Evolutionary conservation across 257 asterid genomes (phyloP), one percentile per base, ranked within the genome.

Genomic region (Nicotiana tomentosiformis): DNA sequence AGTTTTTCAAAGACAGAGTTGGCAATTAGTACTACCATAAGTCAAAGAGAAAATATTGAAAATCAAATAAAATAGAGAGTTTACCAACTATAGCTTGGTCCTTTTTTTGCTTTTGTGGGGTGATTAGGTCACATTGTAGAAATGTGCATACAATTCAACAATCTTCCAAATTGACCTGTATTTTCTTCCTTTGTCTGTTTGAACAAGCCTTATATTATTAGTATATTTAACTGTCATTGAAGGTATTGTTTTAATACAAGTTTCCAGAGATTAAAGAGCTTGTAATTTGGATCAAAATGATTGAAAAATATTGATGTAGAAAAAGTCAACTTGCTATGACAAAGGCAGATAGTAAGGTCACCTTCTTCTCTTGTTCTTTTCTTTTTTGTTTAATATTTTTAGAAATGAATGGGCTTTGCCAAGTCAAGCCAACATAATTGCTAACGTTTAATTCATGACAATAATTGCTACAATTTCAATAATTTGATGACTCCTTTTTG

Each of bases 401-500:
- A 10, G 78, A 14, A 30, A 66, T 30, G 74, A 66, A 30, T 29
- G 72, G 46, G 5, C 5, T 66, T 66, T 14, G 46, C 37, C 23
- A 46, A 72, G 79, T 70, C 78, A 70, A 43, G n/a, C 18, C 78
- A 43, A 61, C 37, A 72, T 72, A 72, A 72, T 74, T 23, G 62
- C 62, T 23, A 51, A 15, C 1, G 61, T 4, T 56, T 4, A 56
- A 56, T 56, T 56, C 61, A 56, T 56, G n/a, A 56, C 61, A 55
- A 55, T n/a, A 55, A 55, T 12, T 15, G 14, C 60, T 56, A 56
- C 61, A 56, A 49, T 14, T 23, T 49, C 62, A 74, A 74, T 74
- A 11, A 74, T 74, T 74, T 49, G 43, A 49, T 74, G 26, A 49
- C 62, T 23, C 57, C 57, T 12, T 10, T 1, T 10, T 53, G 57